phyloP scores from a whole-genome alignment of 2,329 filamentous ascomycete genomes.

The Nemania sp. region DNA sequence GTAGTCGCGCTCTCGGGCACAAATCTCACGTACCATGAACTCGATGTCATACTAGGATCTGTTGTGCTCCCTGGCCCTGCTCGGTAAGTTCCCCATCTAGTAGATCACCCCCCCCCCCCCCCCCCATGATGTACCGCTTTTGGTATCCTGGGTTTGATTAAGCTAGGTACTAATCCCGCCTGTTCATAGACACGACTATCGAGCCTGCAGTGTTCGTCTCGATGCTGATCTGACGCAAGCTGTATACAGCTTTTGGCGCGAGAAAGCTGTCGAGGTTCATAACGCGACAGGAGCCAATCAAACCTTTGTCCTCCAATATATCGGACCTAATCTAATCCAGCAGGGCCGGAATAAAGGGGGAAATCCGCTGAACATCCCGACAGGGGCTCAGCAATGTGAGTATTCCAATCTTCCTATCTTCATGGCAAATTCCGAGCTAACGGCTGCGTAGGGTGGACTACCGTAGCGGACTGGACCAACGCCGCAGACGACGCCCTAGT shows the following conservation, averaged over 20 bases:
- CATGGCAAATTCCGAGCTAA: not conserved
- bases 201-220: constrained; percentile 35
- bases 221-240: constrained; percentile 44
- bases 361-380: constrained; percentile 37
- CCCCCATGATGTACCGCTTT: too few species aligned
- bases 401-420: not conserved
- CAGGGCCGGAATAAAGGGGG: constrained; percentile 31
- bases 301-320: constrained; percentile 34
- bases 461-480: constrained; percentile 40
- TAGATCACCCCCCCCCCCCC: too few species aligned
- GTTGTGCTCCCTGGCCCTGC: too few species aligned
- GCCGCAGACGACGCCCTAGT: constrained; percentile 37
- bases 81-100: too few species aligned
- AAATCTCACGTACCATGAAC: not conserved
- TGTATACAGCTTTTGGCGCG: constrained; percentile 42
- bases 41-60: too few species aligned
- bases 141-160: too few species aligned
- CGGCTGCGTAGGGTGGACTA: constrained; percentile 38
- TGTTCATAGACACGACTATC: constrained; percentile 45
- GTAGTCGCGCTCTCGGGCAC: not conserved
- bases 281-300: constrained; percentile 40
- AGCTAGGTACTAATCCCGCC: too few species aligned
- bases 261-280: constrained; percentile 29
- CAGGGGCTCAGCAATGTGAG: constrained; percentile 36
- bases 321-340: constrained; percentile 5